These are phyloP conservation scores for Mortierella sp. DNA, from an alignment of 371 early-diverging fungal species.

Conservation along the genomic window DNA sequence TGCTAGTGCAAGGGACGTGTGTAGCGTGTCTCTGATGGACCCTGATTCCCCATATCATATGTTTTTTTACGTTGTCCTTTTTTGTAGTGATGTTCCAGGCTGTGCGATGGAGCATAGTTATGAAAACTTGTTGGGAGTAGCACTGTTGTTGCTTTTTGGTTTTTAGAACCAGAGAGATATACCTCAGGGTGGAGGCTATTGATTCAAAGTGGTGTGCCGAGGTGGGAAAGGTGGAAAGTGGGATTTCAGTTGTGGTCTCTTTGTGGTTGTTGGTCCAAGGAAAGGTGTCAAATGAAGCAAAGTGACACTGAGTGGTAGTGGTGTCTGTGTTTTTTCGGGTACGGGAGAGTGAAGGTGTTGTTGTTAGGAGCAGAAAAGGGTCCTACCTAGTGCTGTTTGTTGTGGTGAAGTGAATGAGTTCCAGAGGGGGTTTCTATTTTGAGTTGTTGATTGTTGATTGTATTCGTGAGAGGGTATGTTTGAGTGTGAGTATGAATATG, in stretches of 20 bases:
- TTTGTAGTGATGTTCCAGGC: constrained; percentile 3
- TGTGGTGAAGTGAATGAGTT: not conserved
- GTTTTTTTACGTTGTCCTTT: not conserved
- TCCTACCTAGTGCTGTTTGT: not conserved
- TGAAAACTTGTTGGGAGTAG: not conserved
- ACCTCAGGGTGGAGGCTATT: not conserved
- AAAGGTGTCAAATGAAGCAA: not conserved
- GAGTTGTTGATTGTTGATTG: not conserved
- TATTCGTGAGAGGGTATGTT: not conserved
- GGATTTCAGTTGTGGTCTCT: not conserved
- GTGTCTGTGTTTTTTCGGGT: not conserved
- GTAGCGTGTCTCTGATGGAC: constrained; percentile 15
- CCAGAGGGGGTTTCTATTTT: not conserved
- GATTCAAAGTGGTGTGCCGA: not conserved
- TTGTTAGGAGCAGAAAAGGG: not conserved
- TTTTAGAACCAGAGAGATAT: not conserved
- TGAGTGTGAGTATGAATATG: constrained; percentile 8
- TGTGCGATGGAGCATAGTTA: not conserved
- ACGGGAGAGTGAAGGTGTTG: not conserved
- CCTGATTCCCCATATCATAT: not conserved
- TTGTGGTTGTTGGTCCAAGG: not conserved
- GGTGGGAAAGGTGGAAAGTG: not conserved
- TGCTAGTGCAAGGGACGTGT: constrained; percentile 17
- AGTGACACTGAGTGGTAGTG: not conserved
- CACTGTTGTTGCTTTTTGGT: not conserved